These are phyloP conservation scores for Talaromyces nanjingensis DNA, from an alignment of 495 filamentous ascomycete species.

Conservation along the genomic window DNA sequence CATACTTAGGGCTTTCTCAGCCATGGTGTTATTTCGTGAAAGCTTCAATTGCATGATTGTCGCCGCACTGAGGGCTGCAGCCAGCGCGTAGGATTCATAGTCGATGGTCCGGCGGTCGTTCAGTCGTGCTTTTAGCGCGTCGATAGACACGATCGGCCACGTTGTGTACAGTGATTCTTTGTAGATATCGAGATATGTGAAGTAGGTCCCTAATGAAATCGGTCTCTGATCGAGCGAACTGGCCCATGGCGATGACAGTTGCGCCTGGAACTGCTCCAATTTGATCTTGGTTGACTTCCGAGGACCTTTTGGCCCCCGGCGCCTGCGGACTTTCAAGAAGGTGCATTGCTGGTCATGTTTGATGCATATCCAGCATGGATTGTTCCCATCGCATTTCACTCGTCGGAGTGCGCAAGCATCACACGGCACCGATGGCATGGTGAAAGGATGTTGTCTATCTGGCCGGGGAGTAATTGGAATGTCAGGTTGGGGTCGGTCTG, in stretches of 20 bases:
- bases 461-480: not conserved
- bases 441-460: not conserved
- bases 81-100: constrained; percentile 10
- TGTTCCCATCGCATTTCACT: constrained; percentile 16
- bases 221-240: not conserved
- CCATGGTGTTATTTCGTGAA: not conserved
- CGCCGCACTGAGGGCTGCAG: constrained; percentile 15
- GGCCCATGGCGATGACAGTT: not conserved
- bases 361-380: constrained; percentile 13
- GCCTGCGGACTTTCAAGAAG: constrained; percentile 15
- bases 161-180: constrained; percentile 11
- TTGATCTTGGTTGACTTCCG: constrained; percentile 12
- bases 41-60: constrained; percentile 14
- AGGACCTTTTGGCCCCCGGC: constrained; percentile 14
- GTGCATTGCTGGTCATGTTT: constrained; percentile 12
- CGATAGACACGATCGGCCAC: constrained; percentile 14
- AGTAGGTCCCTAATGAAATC: constrained; percentile 11
- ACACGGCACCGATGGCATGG: constrained; percentile 10
- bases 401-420: constrained; percentile 15
- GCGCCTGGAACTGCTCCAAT: constrained; percentile 11
- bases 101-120: not conserved
- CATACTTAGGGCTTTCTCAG: not conserved
- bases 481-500: not conserved
- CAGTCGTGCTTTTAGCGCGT: constrained; percentile 12
- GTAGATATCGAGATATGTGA: constrained; percentile 12